Evolutionary conservation across 768 basidiomycete species (phyloP), one percentile per base, ranked within the genome.

Genomic region (Pleurotus giganteus): DNA sequence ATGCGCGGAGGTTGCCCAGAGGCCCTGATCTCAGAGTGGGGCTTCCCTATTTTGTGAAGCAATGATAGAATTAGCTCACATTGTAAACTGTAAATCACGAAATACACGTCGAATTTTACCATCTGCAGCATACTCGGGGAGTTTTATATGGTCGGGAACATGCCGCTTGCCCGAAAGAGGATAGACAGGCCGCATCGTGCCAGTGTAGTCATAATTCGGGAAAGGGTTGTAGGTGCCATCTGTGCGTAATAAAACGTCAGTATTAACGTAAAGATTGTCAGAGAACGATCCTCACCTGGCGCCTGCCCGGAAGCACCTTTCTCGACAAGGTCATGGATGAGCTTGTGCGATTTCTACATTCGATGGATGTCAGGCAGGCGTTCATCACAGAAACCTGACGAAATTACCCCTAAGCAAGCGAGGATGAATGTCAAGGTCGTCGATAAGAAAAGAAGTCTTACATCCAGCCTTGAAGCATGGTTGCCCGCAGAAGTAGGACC

Each of bases 401-500:
- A 62, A 17, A 57, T 56, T 65, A 65, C 64, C 67, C 65, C 68
- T 69, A 56, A 23, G 27, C 19, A 42, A 8, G 34, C 15, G 15
- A 36, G 29, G 12, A 36, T 41, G 15, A 51, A n/a, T 9, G 23
- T 21, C 34, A 15, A 21, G 5, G 13, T 37, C 34, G n/a, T 11
- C 21, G 58, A 58, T 54, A 43, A 26, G 54, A 57, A 13, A 44
- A 55, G 17, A 17, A 4, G 34, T 78, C 94, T 76, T 69, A 95
- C 96, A 98, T 69, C 83, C 88, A 44, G 86, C 81, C 71, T 97
- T 98, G 83, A 98, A 98, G 73, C 96, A 98, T 47, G 91, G 92
- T 70, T 98, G 96, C 23, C 86, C 85, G 60, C 96, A 98, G 73
- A 95, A 98, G 67, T 88, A 90, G 28, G 91, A 93, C 27, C 91